Evolutionary conservation across 2,329 filamentous ascomycete genomes (phyloP).

Genomic region (Xylariaceae sp.): DNA sequence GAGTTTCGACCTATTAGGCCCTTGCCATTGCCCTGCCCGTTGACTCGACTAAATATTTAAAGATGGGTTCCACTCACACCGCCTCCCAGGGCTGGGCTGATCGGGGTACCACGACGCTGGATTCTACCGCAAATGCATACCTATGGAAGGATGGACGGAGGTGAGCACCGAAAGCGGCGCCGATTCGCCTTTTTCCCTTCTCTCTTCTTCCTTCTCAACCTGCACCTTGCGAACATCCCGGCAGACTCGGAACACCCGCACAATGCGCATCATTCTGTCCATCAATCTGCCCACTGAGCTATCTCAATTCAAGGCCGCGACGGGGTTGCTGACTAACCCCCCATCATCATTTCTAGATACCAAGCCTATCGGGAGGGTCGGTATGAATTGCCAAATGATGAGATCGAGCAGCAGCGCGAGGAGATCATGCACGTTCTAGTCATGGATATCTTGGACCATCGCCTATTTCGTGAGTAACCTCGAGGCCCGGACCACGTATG

Average conservation of each 20-base stretch:
- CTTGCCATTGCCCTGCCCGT: no score
- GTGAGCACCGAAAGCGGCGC: slow-evolving; percentile 7
- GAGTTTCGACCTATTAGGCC: no score
- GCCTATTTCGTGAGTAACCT: slow-evolving; percentile 10
- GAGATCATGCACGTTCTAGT: slow-evolving; percentile 37
- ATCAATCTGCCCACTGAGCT: not conserved
- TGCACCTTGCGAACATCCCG: no score
- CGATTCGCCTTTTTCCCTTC: no score
- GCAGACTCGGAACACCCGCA: no score
- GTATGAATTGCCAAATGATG: slow-evolving; percentile 37
- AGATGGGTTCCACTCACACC: slow-evolving; percentile 13
- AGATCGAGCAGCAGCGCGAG: slow-evolving; percentile 37
- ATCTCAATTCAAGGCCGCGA: not conserved
- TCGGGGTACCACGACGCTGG: slow-evolving; percentile 12
- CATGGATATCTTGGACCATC: slow-evolving; percentile 29
- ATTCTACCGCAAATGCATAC: slow-evolving; percentile 10
- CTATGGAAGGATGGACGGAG: slow-evolving; percentile 19
- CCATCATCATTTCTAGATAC: slow-evolving; percentile 22
- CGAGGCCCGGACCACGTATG: not conserved
- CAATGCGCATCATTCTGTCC: no score
- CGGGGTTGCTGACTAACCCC: slow-evolving; percentile 6
- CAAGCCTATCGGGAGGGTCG: slow-evolving; percentile 32
- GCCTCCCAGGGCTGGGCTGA: slow-evolving; percentile 12
- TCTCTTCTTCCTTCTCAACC: no score
- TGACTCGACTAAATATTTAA: no score